phyloP scores from a whole-genome alignment of 768 basidiomycete genomes.

The Termitomyces titanicus region DNA sequence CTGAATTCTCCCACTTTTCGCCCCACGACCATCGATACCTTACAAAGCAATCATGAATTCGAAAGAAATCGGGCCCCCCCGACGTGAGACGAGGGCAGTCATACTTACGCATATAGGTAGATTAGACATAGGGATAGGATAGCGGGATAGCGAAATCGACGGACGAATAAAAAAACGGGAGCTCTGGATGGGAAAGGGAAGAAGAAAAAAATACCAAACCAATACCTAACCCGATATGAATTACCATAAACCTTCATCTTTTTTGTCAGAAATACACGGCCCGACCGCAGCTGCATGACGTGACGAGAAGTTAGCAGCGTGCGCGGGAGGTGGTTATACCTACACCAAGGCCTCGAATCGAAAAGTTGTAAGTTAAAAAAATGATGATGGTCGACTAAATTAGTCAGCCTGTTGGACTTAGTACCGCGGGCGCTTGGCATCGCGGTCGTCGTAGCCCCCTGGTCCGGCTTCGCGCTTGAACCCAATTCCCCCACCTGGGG shows the following conservation, averaged over 20 bases:
- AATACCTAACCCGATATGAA: constrained; percentile 10
- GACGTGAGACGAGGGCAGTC: constrained; percentile 16
- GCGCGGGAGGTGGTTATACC: constrained; percentile 8
- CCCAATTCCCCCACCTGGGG: constrained; percentile 48
- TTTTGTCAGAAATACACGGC: background rate
- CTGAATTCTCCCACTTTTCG: no score
- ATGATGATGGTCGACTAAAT: background rate
- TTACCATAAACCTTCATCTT: background rate
- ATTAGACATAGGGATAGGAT: constrained; percentile 11
- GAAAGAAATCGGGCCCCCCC: constrained; percentile 8
- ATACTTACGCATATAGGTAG: constrained; percentile 20
- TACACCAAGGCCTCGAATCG: constrained; percentile 5
- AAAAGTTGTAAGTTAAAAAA: no score
- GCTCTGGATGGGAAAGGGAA: background rate
- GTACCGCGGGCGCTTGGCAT: constrained; percentile 78
- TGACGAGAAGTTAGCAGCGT: constrained; percentile 9
- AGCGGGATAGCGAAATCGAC: constrained; percentile 5
- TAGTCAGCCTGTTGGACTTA: constrained; percentile 31
- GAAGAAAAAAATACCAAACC: constrained; percentile 6
- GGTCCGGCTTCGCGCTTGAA: constrained; percentile 70
- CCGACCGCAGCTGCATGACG: background rate
- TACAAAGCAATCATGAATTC: background rate
- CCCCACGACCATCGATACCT: background rate
- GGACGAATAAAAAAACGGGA: background rate
- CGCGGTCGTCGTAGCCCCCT: constrained; percentile 80